phyloP scores from a whole-genome alignment of 2,329 filamentous ascomycete genomes.

The Calonectria pauciramosa region DNA sequence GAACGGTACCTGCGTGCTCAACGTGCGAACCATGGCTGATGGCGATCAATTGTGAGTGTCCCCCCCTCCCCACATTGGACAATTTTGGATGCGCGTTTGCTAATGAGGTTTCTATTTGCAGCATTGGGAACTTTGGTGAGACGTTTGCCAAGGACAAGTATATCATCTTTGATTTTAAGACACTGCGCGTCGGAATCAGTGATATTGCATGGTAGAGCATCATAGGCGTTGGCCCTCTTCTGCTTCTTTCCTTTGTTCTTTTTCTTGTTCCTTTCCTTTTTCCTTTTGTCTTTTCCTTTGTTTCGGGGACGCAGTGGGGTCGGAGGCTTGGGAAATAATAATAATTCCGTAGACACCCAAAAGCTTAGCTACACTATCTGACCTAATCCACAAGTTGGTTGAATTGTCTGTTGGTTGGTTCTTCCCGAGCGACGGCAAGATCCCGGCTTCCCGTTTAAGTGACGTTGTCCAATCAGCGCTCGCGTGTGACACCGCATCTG shows the following conservation, averaged over 20 bases:
- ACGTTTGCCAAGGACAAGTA: conserved; percentile 29
- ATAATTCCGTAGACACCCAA: conserved; percentile 9
- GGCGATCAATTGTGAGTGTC: conserved; percentile 15
- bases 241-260: background rate
- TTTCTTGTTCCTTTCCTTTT: background rate
- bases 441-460: background rate
- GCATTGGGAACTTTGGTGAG: conserved; percentile 26
- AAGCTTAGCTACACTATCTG: background rate
- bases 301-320: background rate
- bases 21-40: conserved; percentile 19
- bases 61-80: background rate
- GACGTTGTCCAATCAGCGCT: background rate
- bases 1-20: conserved; percentile 19
- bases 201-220: conserved; percentile 14
- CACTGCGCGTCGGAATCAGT: conserved; percentile 23
- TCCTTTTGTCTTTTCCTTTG: background rate
- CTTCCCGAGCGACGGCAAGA: background rate
- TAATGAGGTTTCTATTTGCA: background rate
- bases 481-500: background rate
- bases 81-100: background rate
- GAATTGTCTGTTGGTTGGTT: background rate
- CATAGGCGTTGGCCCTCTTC: too few relatives aligned
- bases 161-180: conserved; percentile 23
- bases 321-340: background rate
- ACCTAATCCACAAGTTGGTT: background rate